Conservation (phyloP, 1,284 basidiomycete genomes). For the Cryptococcus sp. region DNA sequence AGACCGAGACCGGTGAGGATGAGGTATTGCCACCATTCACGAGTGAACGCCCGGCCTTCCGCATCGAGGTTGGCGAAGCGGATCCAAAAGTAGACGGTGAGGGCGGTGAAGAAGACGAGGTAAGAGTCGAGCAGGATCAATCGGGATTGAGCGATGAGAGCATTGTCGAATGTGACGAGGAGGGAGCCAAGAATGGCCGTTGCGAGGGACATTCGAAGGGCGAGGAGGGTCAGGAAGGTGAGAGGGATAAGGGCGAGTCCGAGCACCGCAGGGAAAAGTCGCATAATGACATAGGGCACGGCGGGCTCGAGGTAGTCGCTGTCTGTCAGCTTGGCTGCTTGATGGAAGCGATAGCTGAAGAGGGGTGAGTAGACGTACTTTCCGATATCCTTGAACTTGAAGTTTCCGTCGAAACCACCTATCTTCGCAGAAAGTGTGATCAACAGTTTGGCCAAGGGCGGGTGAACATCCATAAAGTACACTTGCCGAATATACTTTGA, state of each 20-base stretch:
- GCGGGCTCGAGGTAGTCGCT: constrained; percentile 66
- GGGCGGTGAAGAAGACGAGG: constrained; percentile 93
- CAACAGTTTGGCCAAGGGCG: constrained; percentile 90
- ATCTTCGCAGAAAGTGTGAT: constrained; percentile 86
- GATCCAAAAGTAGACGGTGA: constrained; percentile 80
- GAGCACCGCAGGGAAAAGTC: constrained; percentile 80
- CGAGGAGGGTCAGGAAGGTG: constrained; percentile 88
- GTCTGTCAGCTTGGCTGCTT: constrained; percentile 9
- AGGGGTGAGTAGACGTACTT: constrained; percentile 7
- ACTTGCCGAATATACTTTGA: constrained; percentile 81
- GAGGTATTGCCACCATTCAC: constrained; percentile 89
- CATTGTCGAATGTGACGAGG: constrained; percentile 95
- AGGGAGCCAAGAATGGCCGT: constrained; percentile 84
- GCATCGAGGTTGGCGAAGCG: constrained; percentile 85
- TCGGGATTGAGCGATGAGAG: constrained; percentile 88
- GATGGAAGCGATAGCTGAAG: neutral
- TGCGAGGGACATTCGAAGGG: constrained; percentile 80
- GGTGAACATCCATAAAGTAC: constrained; percentile 97
- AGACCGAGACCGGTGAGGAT: constrained; percentile 80
- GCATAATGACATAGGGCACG: constrained; percentile 95
- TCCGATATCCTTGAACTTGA: constrained; percentile 95
- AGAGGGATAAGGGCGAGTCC: constrained; percentile 85
- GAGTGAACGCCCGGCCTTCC: constrained; percentile 63
- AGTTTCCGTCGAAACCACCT: constrained; percentile 86
- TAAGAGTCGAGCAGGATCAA: constrained; percentile 97